Evolutionary conservation across 768 basidiomycete genomes (phyloP), one percentile per base, ranked within the genome.

Genomic region (Lactarius trivialis): DNA sequence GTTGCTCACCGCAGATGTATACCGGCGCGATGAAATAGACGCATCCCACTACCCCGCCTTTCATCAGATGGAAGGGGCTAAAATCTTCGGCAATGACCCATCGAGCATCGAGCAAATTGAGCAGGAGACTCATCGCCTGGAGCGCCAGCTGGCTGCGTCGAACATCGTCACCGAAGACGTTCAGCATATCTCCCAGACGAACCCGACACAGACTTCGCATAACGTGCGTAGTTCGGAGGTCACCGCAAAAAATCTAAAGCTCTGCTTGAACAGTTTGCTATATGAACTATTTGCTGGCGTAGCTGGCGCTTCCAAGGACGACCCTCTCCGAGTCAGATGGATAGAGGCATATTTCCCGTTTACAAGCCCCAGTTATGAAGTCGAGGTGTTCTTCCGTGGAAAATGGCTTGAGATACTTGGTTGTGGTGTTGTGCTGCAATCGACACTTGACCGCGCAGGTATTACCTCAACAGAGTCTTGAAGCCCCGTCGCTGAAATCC

Each of bases 321-420:
- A 89, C 55, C 95, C 97, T 28, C 77, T 99, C 64, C 79, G 83
- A 65, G 89, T 99, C 30, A 80, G 97, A 24, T 99, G 97, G 97
- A 98, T 98, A 66, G 93, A 98, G 71, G 93, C 96, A 2, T 92
- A 90, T 70, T 98, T 99, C 76, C 97, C 97, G 1, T 99, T 96
- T 80, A 99, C 97, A 59, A 89, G 86, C 63, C 97, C 97, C 9
- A 97, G 94, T 72, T 99, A 91, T 71, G 96, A 99, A 71, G 95
- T 99, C 45, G 97, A 99, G 72, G 94, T 98, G 5, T 88, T 95
- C 74, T 98, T 90, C 77, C 84, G 87, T 60, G 97, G 93, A 1
- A 89, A 95, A 73, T 99, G 97, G 97, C 77, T 99, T 26, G 97
- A 98, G 74, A 91, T 99, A 58, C 78, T 98, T 7, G 97, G 97